phyloP scores from a whole-genome alignment of 495 filamentous ascomycete genomes.

The Penicillium maclennaniae region DNA sequence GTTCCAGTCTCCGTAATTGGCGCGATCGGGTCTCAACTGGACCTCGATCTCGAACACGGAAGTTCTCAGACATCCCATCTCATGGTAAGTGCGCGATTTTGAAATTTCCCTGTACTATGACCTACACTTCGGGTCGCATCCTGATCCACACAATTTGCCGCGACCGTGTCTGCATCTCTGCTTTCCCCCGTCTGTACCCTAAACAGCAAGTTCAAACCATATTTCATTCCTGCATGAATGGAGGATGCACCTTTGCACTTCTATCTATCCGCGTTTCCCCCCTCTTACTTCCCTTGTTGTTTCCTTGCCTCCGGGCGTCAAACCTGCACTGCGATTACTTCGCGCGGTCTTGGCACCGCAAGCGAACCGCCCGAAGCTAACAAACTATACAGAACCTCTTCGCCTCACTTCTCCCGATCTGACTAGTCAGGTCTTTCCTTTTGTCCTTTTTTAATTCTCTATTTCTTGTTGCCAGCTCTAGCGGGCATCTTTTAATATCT shows the following conservation, averaged over 20 bases:
- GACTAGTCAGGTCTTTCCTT: constrained; percentile 8
- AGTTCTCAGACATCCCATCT: not conserved
- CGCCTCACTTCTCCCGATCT: constrained; percentile 10
- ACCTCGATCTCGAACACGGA: constrained; percentile 2
- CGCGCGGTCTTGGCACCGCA: constrained; percentile 41
- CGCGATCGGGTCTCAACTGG: not conserved
- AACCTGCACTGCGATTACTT: constrained; percentile 30
- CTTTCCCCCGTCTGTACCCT: not conserved
- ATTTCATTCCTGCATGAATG: not conserved
- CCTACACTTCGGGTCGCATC: constrained; percentile 24
- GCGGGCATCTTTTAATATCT: constrained; percentile 1
- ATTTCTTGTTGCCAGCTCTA: not conserved
- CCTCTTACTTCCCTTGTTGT: constrained; percentile 1
- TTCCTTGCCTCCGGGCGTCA: constrained; percentile 12
- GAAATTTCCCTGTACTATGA: constrained; percentile 8
- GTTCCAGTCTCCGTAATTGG: not conserved
- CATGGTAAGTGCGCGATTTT: constrained; percentile 19
- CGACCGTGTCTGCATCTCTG: constrained; percentile 26
- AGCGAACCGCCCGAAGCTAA: constrained; percentile 35
- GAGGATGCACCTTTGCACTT: not conserved
- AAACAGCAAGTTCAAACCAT: not conserved
- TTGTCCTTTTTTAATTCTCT: constrained; percentile 3
- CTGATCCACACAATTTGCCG: constrained; percentile 31
- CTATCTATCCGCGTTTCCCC: not conserved
- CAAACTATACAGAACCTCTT: constrained; percentile 30